These are phyloP conservation scores for Dryadomyces quercus-mongolicae DNA, from an alignment of 2,329 filamentous ascomycete genomes.

Conservation along the genomic window DNA sequence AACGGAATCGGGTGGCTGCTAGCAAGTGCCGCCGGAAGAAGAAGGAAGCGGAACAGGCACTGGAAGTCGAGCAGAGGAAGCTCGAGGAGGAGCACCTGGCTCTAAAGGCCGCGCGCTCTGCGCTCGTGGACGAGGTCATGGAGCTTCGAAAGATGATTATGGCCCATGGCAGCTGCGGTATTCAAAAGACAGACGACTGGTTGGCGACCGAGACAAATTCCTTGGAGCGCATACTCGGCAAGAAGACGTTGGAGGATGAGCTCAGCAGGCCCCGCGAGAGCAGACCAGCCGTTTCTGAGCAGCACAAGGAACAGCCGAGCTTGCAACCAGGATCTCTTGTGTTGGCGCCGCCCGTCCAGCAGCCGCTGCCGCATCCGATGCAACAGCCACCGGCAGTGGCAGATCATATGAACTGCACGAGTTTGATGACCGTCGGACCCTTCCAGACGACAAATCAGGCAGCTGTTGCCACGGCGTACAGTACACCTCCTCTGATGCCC, in stretches of 20 bases:
- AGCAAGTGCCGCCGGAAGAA: slow-evolving; percentile 63
- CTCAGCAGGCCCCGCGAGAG: background rate
- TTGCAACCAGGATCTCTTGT: background rate
- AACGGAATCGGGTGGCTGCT: slow-evolving; percentile 60
- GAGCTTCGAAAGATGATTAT: slow-evolving; percentile 17
- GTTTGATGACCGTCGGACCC: no score
- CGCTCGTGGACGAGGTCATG: background rate
- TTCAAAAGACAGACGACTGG: slow-evolving; percentile 41
- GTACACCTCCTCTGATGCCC: background rate
- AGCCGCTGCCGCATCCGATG: background rate
- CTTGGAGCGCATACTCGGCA: background rate
- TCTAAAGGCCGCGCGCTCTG: background rate
- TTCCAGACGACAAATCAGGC: no score
- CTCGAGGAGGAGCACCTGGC: slow-evolving; percentile 25
- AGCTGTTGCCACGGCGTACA: background rate
- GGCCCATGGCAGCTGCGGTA: slow-evolving; percentile 37
- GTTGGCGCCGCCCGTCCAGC: background rate
- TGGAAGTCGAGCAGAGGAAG: slow-evolving; percentile 33
- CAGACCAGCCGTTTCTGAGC: no score
- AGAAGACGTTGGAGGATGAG: background rate
- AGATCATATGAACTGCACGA: no score
- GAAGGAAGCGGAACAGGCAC: slow-evolving; percentile 33
- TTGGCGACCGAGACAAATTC: slow-evolving; percentile 15
- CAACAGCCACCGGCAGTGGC: background rate
- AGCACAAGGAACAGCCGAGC: background rate